Evolutionary conservation across 805 yeast species (phyloP).

Genomic region (Debaryomyces prosopidis): DNA sequence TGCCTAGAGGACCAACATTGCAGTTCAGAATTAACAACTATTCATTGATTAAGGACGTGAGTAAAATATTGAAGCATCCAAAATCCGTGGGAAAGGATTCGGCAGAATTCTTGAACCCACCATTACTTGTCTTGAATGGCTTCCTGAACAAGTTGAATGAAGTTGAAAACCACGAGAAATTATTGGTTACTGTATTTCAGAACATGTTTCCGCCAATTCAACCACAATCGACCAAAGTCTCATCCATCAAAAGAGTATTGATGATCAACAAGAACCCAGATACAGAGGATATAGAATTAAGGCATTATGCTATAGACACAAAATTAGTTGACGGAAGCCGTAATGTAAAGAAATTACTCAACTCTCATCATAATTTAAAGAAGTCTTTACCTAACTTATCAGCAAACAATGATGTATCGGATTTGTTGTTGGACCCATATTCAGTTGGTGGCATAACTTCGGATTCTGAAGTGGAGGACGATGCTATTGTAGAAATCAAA

Average conservation of each 20-base stretch:
- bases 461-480: constrained; percentile 94
- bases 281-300: constrained; percentile 73
- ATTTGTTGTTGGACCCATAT: constrained; percentile 79
- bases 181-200: constrained; percentile 87
- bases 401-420: constrained; percentile 73
- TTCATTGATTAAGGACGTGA: constrained; percentile 80
- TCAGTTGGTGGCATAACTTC: constrained; percentile 80
- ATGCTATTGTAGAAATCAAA: constrained; percentile 68
- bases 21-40: constrained; percentile 78
- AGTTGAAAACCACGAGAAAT: constrained; percentile 71
- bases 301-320: constrained; percentile 89
- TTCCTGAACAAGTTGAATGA: constrained; percentile 64
- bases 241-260: constrained; percentile 78
- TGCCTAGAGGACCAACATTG: constrained; percentile 94
- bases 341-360: constrained; percentile 69
- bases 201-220: constrained; percentile 94
- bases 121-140: constrained; percentile 91
- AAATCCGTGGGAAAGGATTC: constrained; percentile 70
- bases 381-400: constrained; percentile 71
- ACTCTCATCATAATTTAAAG: constrained; percentile 57
- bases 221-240: constrained; percentile 76
- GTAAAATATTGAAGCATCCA: constrained; percentile 69
- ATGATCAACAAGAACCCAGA: constrained; percentile 73
- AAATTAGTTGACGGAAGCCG: constrained; percentile 77
- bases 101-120: constrained; percentile 72